Percentiles rank a stretch among this genome's conserved stretches.
phyloP scores from a whole-genome alignment of 1,284 basidiomycete species.

The Tylopilus sp. region DNA sequence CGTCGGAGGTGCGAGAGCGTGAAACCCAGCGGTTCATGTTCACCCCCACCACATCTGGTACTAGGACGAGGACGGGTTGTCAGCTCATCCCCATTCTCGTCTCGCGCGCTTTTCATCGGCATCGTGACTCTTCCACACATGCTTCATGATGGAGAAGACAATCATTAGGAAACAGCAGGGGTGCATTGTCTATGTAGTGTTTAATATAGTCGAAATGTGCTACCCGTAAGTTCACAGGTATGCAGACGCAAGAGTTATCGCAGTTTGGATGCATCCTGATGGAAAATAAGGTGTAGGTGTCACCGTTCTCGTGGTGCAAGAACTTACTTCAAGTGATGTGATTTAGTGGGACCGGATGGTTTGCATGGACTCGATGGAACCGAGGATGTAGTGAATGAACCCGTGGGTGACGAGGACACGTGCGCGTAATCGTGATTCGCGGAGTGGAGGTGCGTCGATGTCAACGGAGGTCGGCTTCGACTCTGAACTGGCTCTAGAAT shows the following conservation, averaged over 20 bases:
- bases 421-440: neutral
- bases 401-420: slow-evolving; percentile 20
- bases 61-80: no score
- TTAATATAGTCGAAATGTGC: slow-evolving; percentile 75
- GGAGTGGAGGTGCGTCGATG: neutral
- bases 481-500: slow-evolving; percentile 6
- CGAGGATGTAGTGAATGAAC: slow-evolving; percentile 27
- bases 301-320: no score
- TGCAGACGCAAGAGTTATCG: slow-evolving; percentile 69
- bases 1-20: slow-evolving; percentile 71
- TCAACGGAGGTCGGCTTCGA: slow-evolving; percentile 3
- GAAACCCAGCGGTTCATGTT: slow-evolving; percentile 46
- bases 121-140: slow-evolving; percentile 11
- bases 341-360: slow-evolving; percentile 17
- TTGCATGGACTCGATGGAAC: slow-evolving; percentile 34
- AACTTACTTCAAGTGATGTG: slow-evolving; percentile 10
- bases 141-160: slow-evolving; percentile 3
- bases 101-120: slow-evolving; percentile 23
- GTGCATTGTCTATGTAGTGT: slow-evolving; percentile 66
- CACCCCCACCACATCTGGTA: slow-evolving; percentile 1
- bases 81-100: no score
- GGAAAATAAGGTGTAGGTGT: no score
- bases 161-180: slow-evolving; percentile 5
- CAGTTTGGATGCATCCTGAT: slow-evolving; percentile 40
- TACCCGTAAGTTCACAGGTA: slow-evolving; percentile 60